phyloP scores from a whole-genome alignment of 2,329 filamentous ascomycete species.

The Hymenotorrendiella dingleyae region DNA sequence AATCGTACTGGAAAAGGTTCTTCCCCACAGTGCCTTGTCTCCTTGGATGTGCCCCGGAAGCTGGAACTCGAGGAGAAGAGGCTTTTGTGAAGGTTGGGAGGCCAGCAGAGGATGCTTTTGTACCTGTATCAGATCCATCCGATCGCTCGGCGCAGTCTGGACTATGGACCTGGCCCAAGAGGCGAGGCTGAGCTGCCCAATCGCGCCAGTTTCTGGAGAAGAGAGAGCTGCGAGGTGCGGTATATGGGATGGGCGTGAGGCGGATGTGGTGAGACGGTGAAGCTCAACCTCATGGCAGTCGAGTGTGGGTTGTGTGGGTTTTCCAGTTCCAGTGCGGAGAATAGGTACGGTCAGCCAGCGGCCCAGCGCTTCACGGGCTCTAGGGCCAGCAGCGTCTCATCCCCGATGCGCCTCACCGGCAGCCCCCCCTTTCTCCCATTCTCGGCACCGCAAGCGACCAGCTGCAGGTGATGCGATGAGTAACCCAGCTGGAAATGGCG shows the following conservation, averaged over 20 bases:
- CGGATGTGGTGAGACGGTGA: slow-evolving; percentile 3
- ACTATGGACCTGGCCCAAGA: too few relatives aligned
- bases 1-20: too few relatives aligned
- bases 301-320: background rate
- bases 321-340: background rate
- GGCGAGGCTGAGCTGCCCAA: background rate
- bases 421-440: slow-evolving; percentile 7
- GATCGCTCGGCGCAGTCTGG: too few relatives aligned
- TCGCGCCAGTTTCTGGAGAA: background rate
- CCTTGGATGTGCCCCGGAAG: too few relatives aligned
- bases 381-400: background rate
- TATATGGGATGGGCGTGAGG: background rate
- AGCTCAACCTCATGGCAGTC: slow-evolving; percentile 1
- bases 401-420: slow-evolving; percentile 7
- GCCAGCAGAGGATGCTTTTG: too few relatives aligned
- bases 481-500: too few relatives aligned
- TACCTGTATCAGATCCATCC: too few relatives aligned
- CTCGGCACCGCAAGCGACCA: slow-evolving; percentile 9
- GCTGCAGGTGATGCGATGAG: slow-evolving; percentile 4
- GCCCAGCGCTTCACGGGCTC: background rate
- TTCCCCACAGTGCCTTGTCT: too few relatives aligned
- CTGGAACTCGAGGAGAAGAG: too few relatives aligned
- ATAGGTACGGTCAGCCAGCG: background rate
- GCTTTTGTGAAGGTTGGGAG: too few relatives aligned
- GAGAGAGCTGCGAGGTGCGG: background rate